Base-by-base conservation (phyloP, 208 protist species). In the Acanthamoeba pearcei region DNA sequence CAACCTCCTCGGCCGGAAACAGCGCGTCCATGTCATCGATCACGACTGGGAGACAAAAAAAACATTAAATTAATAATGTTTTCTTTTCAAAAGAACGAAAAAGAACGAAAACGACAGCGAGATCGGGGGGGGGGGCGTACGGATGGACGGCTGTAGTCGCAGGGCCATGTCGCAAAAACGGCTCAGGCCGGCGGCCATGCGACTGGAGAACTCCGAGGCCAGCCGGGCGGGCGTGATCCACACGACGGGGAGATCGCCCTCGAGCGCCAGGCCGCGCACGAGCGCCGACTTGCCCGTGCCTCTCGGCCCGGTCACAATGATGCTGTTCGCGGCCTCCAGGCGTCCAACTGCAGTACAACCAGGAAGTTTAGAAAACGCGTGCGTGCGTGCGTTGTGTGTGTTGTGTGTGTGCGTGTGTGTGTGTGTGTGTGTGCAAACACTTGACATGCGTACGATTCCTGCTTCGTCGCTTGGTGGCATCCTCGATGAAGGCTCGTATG, bases 241-340 rank as follows among this genome's bases (percentile, higher is more conserved):
- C 46, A 83, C 46, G 74, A 53, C 8, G 24, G 74, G 74, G 3
- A 55, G 74, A 35, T 53, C 46, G 74, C 74, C 32, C 74, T 83
- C 74, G 22, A 83, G 24, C 10, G 74, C 74, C 17, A 83, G 74
- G 8, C 74, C 74, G 0, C 74, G 74, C 46, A 83, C 46, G 38
- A 83, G 74, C 35, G 74, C 35, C 46, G 74, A 83, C 74, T 83
- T 83, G 22, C 74, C 74, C 10, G 38, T 53, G 74, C 74, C 74
- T 24, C 74, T 46, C 42, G 74, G 74, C 12, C 74, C 74, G 74
- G 24, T 83, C 42, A 83, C 74, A 13, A 53, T 53, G 38, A 83
- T 53, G 46, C 74, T 83, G 74, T 27, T 27, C 46, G 74, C 74
- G 1, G 35, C 19, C n/a, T 5, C 22, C 35, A 83, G 74, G 8